Evolutionary conservation across 371 early-diverging fungal genomes (phyloP), one percentile per base, ranked within the genome.

Genomic region (Apophysomyces trapeziformis): DNA sequence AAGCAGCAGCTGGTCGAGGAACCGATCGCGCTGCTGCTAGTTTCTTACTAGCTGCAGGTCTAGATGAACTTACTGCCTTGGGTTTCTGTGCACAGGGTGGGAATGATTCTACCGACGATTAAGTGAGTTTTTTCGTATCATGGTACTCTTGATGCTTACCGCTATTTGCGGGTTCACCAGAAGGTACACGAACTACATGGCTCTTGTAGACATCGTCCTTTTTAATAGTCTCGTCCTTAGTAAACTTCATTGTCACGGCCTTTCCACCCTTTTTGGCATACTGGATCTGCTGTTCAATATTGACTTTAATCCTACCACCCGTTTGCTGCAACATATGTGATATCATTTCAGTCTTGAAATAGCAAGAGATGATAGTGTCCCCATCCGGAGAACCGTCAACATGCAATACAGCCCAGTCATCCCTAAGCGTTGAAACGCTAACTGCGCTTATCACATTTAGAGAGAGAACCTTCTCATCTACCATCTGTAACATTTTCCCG

Each of bases 271-370:
- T 94, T 76, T 92, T 94, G 60, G 75, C 69, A 77, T 91, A 93
- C 50, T 85, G 84, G 60, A 92, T 90, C 45, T 77, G 76, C 36
- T 75, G 74, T 36, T 66, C 68, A 59, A 92, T 77, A 38, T 89
- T 78, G 16, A 93, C 82, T 5, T 76, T 73, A 69, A 92, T 83
- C 14, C 87, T 78, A 0, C 86, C 86, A 9, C 79, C 77, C 4
- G 88, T 83, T 43, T 79, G 77, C 62, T 82, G 85, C 44, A 82
- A 71, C 64, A 90, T 74, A 71, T 86, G 87, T 0, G 91, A 83
- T 16, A 94, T 76, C 37, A 96, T 74, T 77, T 96, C 97, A 5
- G 95, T 96, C 80, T 96, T 96, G 76, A 93, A 92, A 54, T 70
- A 67, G 65, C 83, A 84, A n/a, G 76, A 78, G 5, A 84, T 38